phyloP scores from a whole-genome alignment of 108 stramenopile genomes.

The Nitzschia sp. region DNA sequence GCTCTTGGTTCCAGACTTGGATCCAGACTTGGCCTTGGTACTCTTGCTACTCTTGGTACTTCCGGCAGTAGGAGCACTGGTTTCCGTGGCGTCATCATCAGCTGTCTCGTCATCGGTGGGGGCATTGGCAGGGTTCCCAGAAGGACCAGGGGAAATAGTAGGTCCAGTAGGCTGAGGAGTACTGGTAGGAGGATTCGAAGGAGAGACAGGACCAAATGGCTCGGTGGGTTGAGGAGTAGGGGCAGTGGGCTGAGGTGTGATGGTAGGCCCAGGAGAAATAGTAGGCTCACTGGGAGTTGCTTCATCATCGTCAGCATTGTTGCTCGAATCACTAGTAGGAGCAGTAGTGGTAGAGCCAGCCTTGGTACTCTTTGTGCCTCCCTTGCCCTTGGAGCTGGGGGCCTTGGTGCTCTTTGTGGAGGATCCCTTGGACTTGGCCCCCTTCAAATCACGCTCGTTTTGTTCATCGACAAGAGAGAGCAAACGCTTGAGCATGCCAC shows the following conservation, averaged over 20 bases:
- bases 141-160: conserved; percentile 2
- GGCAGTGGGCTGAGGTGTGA: neutral
- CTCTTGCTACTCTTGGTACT: neutral
- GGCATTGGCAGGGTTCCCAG: neutral
- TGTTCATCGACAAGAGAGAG: conserved; percentile 7
- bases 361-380: neutral
- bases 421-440: conserved; percentile 1
- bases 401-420: neutral
- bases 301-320: neutral
- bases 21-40: neutral
- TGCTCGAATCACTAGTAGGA: neutral
- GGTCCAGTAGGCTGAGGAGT: conserved; percentile 8
- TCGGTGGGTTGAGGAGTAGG: neutral
- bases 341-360: neutral
- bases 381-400: neutral
- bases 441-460: conserved; percentile 2
- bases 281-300: neutral
- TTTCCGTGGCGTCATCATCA: neutral
- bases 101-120: neutral
- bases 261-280: conserved; percentile 1
- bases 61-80: neutral
- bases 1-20: conserved; percentile 7
- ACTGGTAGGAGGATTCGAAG: neutral
- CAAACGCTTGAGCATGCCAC: conserved; percentile 5
- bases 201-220: conserved; percentile 1